Conservation (phyloP, 2,329 filamentous ascomycete species). For the Camillea tinctor region DNA sequence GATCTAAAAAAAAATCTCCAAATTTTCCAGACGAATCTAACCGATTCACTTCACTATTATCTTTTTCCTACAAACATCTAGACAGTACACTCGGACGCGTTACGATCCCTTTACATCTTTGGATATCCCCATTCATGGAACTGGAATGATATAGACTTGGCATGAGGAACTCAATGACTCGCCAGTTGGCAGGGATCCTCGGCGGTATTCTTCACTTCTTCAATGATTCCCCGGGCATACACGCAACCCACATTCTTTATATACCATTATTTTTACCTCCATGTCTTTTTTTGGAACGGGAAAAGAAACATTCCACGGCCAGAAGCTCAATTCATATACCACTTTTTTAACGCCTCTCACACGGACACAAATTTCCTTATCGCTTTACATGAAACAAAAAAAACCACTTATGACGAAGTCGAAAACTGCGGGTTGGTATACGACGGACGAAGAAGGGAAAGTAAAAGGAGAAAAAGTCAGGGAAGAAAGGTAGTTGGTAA, state of each 20-base stretch:
- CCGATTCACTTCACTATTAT: constrained; percentile 6
- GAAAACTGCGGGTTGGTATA: neutral
- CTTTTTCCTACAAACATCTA: constrained; percentile 22
- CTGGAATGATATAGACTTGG: constrained; percentile 30
- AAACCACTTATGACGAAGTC: neutral
- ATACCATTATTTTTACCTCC: neutral
- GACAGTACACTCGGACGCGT: constrained; percentile 23
- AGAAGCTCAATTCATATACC: neutral
- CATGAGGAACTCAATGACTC: constrained; percentile 14
- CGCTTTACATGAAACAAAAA: too few species aligned
- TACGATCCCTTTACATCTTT: constrained; percentile 27
- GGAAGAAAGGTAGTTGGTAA: neutral
- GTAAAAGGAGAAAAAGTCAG: neutral
- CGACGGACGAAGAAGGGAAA: neutral
- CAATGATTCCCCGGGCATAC: neutral
- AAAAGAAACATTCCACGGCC: neutral
- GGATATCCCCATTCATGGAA: constrained; percentile 23
- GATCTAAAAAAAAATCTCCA: constrained; percentile 37
- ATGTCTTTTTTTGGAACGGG: neutral
- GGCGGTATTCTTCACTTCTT: constrained; percentile 10
- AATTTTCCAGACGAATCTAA: neutral
- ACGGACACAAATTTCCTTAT: neutral
- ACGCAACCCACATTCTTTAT: neutral
- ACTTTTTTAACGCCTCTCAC: neutral
- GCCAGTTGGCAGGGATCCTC: constrained; percentile 9